Base-by-base conservation (phyloP, 2,329 filamentous ascomycete genomes). In the Arthroderma sp. region DNA sequence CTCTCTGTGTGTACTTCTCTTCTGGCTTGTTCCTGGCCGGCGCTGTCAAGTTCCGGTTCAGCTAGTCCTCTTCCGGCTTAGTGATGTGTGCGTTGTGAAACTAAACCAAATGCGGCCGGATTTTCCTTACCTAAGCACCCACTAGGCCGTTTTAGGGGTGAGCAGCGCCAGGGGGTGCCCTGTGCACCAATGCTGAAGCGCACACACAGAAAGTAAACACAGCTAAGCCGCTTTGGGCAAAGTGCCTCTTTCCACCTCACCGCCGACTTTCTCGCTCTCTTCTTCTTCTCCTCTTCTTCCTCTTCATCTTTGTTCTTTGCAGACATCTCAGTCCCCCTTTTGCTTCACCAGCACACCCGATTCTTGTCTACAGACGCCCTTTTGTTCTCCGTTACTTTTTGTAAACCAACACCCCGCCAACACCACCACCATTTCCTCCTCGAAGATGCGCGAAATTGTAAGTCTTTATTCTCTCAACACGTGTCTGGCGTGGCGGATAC, bases 401-500 rank as follows among this genome's bases (percentile, higher is more conserved):
- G 44, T 40, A 22, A 40, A 36, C 32, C 29, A 42, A 51, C 42
- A 42, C 37, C 38, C 43, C 22, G 46, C 36, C 22, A 44, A 37
- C 47, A 30, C 44, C 53, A 49, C 48, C 36, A 47, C 31, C 50
- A 49, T 40, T 15, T 37, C 31, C 30, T 22, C 44, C 47, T 46
- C 61, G 76, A 81, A 71, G 55, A 83, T 83, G 79, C 78, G 79
- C 78, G 79, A 83, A 72, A 83, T 83, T 64, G 78, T 82, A 72
- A 68, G 78, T 78, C 31, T 39, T 42, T 49, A 49, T 46, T 47
- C 41, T 46, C 47, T 43, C 51, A 54, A 66, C 63, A 61, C 64
- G 64, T 66, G 56, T 10, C 34, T 22, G 15, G 15, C 15, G 3
- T 22, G 15, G 15, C 15, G 15, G 15, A 22, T 22, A 22, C 15